phyloP scores from a whole-genome alignment of 208 protist genomes.

The Leishmania lainsoni region DNA sequence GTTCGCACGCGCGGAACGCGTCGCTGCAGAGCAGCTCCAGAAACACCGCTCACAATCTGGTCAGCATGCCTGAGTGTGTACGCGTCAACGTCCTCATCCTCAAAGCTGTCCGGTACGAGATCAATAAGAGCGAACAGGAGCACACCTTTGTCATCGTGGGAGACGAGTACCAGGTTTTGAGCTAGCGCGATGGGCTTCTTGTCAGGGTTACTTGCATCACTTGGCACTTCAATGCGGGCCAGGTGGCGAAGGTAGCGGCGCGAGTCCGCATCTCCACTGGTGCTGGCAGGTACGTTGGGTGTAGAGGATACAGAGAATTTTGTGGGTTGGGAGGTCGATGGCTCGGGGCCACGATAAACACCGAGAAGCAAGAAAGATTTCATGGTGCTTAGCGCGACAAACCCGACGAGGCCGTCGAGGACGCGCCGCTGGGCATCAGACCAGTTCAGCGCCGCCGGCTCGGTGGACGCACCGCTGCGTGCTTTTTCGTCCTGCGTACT shows the following conservation, averaged over 20 bases:
- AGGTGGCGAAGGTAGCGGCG: slow-evolving; percentile 42
- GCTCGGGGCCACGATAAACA: slow-evolving; percentile 30
- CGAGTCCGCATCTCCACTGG: neutral
- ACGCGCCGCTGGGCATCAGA: slow-evolving; percentile 16
- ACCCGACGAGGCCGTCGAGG: slow-evolving; percentile 46
- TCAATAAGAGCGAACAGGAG: slow-evolving; percentile 48
- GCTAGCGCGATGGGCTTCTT: slow-evolving; percentile 85
- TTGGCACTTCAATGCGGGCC: slow-evolving; percentile 59
- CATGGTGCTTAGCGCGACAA: slow-evolving; percentile 77
- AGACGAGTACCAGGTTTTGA: slow-evolving; percentile 59
- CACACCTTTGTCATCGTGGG: slow-evolving; percentile 75
- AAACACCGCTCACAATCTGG: neutral
- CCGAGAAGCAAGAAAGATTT: slow-evolving; percentile 62
- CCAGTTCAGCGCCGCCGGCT: slow-evolving; percentile 25
- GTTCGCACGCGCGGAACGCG: slow-evolving; percentile 20
- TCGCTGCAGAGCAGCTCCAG: slow-evolving; percentile 10
- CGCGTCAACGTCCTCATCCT: slow-evolving; percentile 13
- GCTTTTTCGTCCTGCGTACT: slow-evolving; percentile 10
- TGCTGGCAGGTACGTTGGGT: neutral
- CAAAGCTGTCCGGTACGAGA: slow-evolving; percentile 41
- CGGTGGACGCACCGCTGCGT: slow-evolving; percentile 1
- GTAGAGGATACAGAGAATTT: neutral
- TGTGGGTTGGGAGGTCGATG: slow-evolving; percentile 2
- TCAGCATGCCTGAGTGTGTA: slow-evolving; percentile 4
- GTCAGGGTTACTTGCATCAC: slow-evolving; percentile 71